phyloP scores from a whole-genome alignment of 2,329 filamentous ascomycete genomes.

The Ophidiomyces ophidiicola region DNA sequence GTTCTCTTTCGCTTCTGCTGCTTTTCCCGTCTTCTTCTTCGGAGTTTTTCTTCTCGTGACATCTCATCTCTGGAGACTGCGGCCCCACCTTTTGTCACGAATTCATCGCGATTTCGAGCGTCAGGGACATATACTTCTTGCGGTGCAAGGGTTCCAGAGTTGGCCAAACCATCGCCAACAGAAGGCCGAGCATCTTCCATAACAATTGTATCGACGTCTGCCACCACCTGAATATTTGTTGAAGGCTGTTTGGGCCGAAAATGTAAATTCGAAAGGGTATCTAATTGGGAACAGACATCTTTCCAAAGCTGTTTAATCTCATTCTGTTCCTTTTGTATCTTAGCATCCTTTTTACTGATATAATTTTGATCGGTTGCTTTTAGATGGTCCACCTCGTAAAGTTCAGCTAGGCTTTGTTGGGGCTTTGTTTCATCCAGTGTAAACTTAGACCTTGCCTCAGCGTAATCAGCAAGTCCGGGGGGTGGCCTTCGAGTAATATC shows the following conservation, averaged over 20 bases:
- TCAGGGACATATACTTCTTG: conserved; percentile 88
- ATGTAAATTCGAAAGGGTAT: conserved; percentile 84
- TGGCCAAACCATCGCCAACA: conserved; percentile 52
- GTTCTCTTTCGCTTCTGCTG: conserved; percentile 61
- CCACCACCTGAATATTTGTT: conserved; percentile 71
- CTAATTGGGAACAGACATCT: conserved; percentile 65
- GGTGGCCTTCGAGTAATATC: conserved; percentile 75
- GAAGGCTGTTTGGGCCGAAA: conserved; percentile 82
- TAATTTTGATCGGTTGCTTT: conserved; percentile 66
- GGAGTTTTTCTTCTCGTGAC: conserved; percentile 70
- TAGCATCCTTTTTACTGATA: conserved; percentile 70
- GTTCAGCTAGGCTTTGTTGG: conserved; percentile 75
- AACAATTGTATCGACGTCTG: conserved; percentile 77
- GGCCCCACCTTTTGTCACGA: conserved; percentile 64
- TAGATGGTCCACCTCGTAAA: conserved; percentile 89
- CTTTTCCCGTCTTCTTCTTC: conserved; percentile 68
- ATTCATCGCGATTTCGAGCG: conserved; percentile 52
- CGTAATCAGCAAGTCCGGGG: conserved; percentile 53
- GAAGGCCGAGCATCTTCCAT: conserved; percentile 94
- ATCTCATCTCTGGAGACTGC: conserved; percentile 75
- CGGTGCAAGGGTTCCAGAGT: conserved; percentile 64
- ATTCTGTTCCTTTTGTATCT: conserved; percentile 65
- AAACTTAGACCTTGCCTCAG: conserved; percentile 56
- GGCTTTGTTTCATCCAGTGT: conserved; percentile 79
- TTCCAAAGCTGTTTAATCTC: conserved; percentile 78